Percentiles rank a stretch among this genome's conserved stretches.
These are phyloP conservation scores for Aspergillus avenaceus DNA, from an alignment of 495 filamentous ascomycete genomes.

Conservation along the genomic window DNA sequence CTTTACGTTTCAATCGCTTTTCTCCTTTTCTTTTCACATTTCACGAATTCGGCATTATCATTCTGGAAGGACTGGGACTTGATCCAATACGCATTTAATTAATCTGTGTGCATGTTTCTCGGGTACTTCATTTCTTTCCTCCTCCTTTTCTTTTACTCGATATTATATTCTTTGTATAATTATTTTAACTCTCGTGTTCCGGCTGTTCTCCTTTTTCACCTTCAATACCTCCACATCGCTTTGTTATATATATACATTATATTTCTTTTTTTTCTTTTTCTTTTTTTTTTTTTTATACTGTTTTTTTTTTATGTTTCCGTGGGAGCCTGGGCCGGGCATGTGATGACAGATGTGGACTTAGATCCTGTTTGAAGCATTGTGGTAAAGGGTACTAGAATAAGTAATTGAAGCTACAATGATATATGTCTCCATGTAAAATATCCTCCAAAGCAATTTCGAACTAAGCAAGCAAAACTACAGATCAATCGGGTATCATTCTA, in stretches of 20 bases:
- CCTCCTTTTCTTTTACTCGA: neutral
- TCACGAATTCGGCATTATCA: neutral
- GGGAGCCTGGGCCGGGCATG: constrained; percentile 1
- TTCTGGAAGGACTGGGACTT: neutral
- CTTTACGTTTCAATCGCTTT: neutral
- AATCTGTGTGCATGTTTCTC: neutral
- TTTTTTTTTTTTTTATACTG: neutral
- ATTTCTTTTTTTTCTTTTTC: neutral
- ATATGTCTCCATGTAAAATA: too few species aligned
- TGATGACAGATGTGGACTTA: neutral
- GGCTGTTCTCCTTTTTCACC: too few species aligned
- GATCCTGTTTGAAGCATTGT: neutral
- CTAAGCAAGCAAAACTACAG: too few species aligned
- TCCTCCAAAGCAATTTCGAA: too few species aligned
- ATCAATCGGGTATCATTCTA: too few species aligned
- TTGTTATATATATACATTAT: neutral
- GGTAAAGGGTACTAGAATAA: too few species aligned
- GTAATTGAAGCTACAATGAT: too few species aligned
- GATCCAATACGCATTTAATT: constrained; percentile 10
- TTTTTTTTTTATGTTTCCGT: constrained; percentile 3
- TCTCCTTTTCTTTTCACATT: neutral
- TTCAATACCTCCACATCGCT: neutral
- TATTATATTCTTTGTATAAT: constrained; percentile 4
- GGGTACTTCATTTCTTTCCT: neutral
- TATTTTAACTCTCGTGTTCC: neutral